These are phyloP conservation scores for Cucurbita ficifolia DNA, from an alignment of 306 rosid species.

Conservation along the genomic window DNA sequence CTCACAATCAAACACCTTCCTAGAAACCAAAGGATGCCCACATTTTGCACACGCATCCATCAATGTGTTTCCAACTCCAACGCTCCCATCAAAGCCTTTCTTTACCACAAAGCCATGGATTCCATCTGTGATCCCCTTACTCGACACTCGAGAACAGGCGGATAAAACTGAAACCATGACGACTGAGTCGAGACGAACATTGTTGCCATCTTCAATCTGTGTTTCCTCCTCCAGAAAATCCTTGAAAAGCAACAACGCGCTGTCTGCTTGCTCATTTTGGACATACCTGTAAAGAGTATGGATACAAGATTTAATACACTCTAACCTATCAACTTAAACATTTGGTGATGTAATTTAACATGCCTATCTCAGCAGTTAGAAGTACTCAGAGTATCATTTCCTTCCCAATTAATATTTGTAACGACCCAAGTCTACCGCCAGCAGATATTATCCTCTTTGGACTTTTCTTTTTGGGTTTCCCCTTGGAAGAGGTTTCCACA, in stretches of 20 bases:
- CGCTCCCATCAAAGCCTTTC: slow-evolving; percentile 42
- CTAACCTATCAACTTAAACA: background rate
- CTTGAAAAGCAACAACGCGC: slow-evolving; percentile 45
- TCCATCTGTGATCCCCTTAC: slow-evolving; percentile 38
- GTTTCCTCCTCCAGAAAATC: slow-evolving; percentile 40
- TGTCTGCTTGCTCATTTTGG: slow-evolving; percentile 27
- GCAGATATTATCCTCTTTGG: too few species aligned
- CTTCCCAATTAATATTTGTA: background rate
- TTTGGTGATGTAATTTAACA: background rate
- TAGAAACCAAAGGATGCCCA: slow-evolving; percentile 35
- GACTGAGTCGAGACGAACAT: slow-evolving; percentile 35
- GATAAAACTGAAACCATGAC: slow-evolving; percentile 52
- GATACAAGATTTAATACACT: background rate
- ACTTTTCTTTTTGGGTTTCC: too few species aligned
- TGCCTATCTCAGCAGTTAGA: background rate
- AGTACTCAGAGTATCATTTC: background rate
- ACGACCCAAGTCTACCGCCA: too few species aligned
- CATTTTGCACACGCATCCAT: slow-evolving; percentile 85
- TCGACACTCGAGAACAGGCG: slow-evolving; percentile 49
- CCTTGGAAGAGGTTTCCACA: too few species aligned
- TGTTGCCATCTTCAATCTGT: slow-evolving; percentile 9
- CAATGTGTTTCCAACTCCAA: slow-evolving; percentile 61
- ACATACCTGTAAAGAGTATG: slow-evolving; percentile 12
- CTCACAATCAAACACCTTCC: slow-evolving; percentile 49
- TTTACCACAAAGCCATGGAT: slow-evolving; percentile 53